A percentile compares a stretch with the other conserved stretches of the same genome.
phyloP scores from a whole-genome alignment of 495 filamentous ascomycete genomes.

The Podospora comata region DNA sequence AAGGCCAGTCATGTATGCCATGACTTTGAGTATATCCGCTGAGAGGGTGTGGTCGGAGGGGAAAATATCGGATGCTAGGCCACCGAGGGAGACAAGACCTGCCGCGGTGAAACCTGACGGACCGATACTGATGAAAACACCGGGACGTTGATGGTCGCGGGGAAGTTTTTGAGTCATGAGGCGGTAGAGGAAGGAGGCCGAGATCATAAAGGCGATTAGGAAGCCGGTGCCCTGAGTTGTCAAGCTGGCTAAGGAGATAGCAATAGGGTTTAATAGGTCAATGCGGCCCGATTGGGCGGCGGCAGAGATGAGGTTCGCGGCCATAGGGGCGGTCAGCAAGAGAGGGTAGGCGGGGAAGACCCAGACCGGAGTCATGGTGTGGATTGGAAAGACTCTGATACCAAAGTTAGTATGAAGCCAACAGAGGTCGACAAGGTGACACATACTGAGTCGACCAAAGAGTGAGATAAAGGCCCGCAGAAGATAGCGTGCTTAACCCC shows the following conservation, averaged over 20 bases:
- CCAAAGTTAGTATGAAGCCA: not conserved
- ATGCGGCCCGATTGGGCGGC: slow-evolving; percentile 33
- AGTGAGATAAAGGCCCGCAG: slow-evolving; percentile 68
- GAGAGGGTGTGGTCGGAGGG: slow-evolving; percentile 34
- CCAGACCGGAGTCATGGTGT: slow-evolving; percentile 88
- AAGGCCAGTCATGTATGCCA: slow-evolving; percentile 52
- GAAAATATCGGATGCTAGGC: slow-evolving; percentile 37
- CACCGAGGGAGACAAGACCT: slow-evolving; percentile 42
- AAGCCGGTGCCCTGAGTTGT: slow-evolving; percentile 82
- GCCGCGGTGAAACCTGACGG: slow-evolving; percentile 76
- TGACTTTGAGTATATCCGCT: slow-evolving; percentile 36
- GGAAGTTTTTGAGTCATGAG: slow-evolving; percentile 91
- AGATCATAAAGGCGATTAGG: slow-evolving; percentile 80
- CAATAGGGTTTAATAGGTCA: slow-evolving; percentile 48
- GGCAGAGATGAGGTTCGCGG: slow-evolving; percentile 56
- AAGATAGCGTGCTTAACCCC: slow-evolving; percentile 58
- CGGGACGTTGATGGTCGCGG: slow-evolving; percentile 68
- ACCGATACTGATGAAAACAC: slow-evolving; percentile 81
- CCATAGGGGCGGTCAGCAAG: slow-evolving; percentile 59
- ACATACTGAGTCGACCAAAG: slow-evolving; percentile 59
- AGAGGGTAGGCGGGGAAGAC: slow-evolving; percentile 89
- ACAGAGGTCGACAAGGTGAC: not conserved
- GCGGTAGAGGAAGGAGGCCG: slow-evolving; percentile 79
- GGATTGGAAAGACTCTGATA: slow-evolving; percentile 66
- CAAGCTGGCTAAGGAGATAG: slow-evolving; percentile 67